phyloP scores from a whole-genome alignment of 202 grass and related monocot genomes.

The Elaeis oleifera region DNA sequence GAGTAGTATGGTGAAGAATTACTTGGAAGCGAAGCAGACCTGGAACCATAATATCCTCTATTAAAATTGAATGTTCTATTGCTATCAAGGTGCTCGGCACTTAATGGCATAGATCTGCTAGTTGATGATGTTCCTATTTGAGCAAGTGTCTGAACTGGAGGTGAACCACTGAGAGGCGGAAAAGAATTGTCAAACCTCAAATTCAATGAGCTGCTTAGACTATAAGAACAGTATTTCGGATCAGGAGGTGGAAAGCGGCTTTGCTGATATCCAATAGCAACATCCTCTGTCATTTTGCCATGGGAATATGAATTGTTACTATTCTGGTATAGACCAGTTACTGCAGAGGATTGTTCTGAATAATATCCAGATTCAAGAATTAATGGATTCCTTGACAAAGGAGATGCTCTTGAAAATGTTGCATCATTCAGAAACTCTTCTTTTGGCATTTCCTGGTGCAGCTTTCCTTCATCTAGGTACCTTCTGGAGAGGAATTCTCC shows the following conservation, averaged over 20 bases:
- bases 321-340: not conserved
- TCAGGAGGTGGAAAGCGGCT: constrained; percentile 5
- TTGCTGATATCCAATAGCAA: constrained; percentile 7
- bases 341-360: not conserved
- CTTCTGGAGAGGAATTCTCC: constrained; percentile 2
- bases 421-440: not conserved
- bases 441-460: not conserved
- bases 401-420: not conserved
- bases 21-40: constrained; percentile 16
- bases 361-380: not conserved
- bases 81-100: constrained; percentile 20
- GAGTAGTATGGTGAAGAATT: constrained; percentile 14
- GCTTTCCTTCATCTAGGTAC: not conserved
- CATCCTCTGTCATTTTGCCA: not conserved
- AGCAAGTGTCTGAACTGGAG: constrained; percentile 31
- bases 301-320: not conserved
- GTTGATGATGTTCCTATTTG: constrained; percentile 6
- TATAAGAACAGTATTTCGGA: constrained; percentile 21
- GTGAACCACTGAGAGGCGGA: constrained; percentile 21
- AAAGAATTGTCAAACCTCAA: constrained; percentile 21
- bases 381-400: constrained; percentile 3
- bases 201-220: constrained; percentile 30
- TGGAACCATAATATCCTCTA: constrained; percentile 25
- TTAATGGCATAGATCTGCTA: constrained; percentile 2
- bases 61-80: constrained; percentile 14